Percentiles rank a stretch among this genome's conserved stretches.
Evolutionary conservation across 192 early-diverging fungal species (phyloP).

Genomic region (Rhizophagus prolifer): DNA sequence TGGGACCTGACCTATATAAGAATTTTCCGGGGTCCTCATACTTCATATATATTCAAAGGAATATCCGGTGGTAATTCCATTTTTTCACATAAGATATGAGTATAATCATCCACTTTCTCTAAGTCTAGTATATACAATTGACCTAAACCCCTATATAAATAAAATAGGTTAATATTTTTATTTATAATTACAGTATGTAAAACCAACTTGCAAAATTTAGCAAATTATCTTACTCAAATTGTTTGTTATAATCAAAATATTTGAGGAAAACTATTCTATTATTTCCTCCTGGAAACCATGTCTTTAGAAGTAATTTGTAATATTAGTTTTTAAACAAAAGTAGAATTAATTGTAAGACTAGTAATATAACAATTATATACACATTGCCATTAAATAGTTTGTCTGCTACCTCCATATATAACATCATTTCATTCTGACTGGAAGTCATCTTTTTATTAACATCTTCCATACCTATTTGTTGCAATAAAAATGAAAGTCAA

Average conservation of each 20-base stretch:
- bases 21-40: too few relatives aligned
- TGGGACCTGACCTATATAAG: too few relatives aligned
- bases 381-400: conserved; percentile 36
- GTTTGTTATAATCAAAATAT: conserved; percentile 68
- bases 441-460: conserved; percentile 38
- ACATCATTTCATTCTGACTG: conserved; percentile 35
- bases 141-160: conserved; percentile 49
- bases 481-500: too few relatives aligned
- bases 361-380: conserved; percentile 17
- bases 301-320: neutral
- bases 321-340: neutral
- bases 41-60: conserved; percentile 65
- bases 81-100: conserved; percentile 56
- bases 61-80: conserved; percentile 59
- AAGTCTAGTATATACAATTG: conserved; percentile 49
- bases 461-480: conserved; percentile 38
- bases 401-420: conserved; percentile 39
- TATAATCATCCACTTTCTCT: conserved; percentile 60
- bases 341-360: too few relatives aligned
- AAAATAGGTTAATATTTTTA: too few relatives aligned
- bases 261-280: conserved; percentile 80
- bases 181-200: too few relatives aligned
- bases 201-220: neutral
- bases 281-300: conserved; percentile 23
- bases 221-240: conserved; percentile 56